These are phyloP conservation scores for Malus sieversii DNA, from an alignment of 306 rosid genomes.

Conservation along the genomic window DNA sequence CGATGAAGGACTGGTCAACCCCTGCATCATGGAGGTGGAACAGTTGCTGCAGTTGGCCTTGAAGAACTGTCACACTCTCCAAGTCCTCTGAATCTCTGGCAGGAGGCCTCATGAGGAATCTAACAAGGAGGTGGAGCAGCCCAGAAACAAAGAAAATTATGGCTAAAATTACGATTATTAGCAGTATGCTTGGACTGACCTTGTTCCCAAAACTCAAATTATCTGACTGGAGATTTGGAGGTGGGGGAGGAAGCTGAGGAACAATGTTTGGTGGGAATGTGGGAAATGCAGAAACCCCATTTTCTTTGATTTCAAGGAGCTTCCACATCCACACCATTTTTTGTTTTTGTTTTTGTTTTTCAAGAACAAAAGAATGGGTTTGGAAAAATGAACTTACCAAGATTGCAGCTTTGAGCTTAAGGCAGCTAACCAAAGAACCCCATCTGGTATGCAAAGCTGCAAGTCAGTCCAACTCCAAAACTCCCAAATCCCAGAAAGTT, in stretches of 20 bases:
- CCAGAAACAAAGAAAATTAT: slow-evolving; percentile 88
- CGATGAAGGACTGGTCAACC: slow-evolving; percentile 89
- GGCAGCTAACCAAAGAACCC: slow-evolving; percentile 1
- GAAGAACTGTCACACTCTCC: slow-evolving; percentile 68
- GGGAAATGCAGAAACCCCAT: slow-evolving; percentile 23
- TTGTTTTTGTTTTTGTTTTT: neutral
- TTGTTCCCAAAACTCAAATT: slow-evolving; percentile 41
- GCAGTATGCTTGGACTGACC: slow-evolving; percentile 68
- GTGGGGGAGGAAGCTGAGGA: slow-evolving; percentile 21
- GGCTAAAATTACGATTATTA: slow-evolving; percentile 69
- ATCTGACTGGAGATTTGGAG: slow-evolving; percentile 32
- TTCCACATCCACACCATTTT: slow-evolving; percentile 25
- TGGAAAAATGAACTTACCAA: slow-evolving; percentile 25
- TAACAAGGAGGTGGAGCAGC: slow-evolving; percentile 77
- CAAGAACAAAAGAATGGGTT: neutral
- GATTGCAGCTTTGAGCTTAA: slow-evolving; percentile 27
- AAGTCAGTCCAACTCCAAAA: neutral
- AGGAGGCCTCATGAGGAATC: slow-evolving; percentile 64
- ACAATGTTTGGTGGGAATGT: slow-evolving; percentile 27
- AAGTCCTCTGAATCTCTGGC: slow-evolving; percentile 54
- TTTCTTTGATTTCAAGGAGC: slow-evolving; percentile 17
- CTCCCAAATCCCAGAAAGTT: neutral
- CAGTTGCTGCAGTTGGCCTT: slow-evolving; percentile 91
- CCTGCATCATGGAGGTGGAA: slow-evolving; percentile 95
- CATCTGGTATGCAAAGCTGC: neutral